Base-by-base conservation (phyloP, 2,329 filamentous ascomycete genomes). In the Trichoderma koningii region DNA sequence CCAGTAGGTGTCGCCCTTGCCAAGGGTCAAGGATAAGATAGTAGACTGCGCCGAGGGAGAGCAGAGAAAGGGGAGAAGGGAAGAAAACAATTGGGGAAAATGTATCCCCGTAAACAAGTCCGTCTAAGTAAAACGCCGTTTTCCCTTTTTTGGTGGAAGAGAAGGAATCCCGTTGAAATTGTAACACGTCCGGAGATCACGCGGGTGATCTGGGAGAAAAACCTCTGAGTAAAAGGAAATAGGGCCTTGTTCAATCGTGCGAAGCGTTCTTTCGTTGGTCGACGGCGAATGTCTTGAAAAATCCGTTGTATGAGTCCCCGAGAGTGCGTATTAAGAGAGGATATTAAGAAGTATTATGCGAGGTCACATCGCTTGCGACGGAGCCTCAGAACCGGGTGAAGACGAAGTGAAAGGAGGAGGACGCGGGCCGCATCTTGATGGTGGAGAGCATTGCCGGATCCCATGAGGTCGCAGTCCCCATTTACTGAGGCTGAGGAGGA, bases 401-500 rank as follows among this genome's bases (percentile, higher is more conserved):
- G 41, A 60, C 30, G n/a, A 61, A 61, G 23, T 30, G 38, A 44
- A 51, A 14, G 17, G n/a, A 14, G 2, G 19, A 23, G 50, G 48
- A 12, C 59, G 59, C 45, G 21, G 30, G 53, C 7, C 19, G 59
- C 59, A 26, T 44, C n/a, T 52, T 50, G 23, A 6, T 51, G 47
- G 21, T 30, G 2, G 21, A 23, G 30, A 21, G 12, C 28, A 34
- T 62, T 52, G 48, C 21, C 38, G 21, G 26, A 45, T 62, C 48
- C 59, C 47, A 30, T 52, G 41, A 34, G 38, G 48, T 53, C 62
- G 52, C 41, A 64, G 34, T 48, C 60, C 38, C 48, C 42, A 64
- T 62, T 77, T 75, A 79, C 71, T 70, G 74, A 63, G 76, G 77
- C 72, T 78, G 76, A 59, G 78, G 78, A 62, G 78, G 78, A 30